These are phyloP conservation scores for Hanseniaspora pseudoguilliermondii DNA, from an alignment of 805 yeast genomes.

Conservation along the genomic window DNA sequence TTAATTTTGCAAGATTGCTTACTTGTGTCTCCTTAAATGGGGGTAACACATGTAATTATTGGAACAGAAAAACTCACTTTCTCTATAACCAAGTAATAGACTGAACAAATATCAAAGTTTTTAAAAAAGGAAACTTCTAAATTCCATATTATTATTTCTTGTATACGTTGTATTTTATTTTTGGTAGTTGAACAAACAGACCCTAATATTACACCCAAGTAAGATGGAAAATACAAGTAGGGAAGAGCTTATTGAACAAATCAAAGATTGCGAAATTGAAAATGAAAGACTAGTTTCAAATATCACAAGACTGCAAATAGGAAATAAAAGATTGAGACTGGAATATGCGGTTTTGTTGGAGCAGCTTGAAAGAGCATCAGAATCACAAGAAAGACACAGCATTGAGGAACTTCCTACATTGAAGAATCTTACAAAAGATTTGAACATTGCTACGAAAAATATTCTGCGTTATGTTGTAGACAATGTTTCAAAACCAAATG, in stretches of 20 bases:
- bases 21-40: too few species aligned
- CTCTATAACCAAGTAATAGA: background rate
- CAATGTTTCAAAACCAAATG: background rate
- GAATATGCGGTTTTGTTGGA: slow-evolving; percentile 76
- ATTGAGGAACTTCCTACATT: slow-evolving; percentile 8
- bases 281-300: slow-evolving; percentile 2
- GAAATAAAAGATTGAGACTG: slow-evolving; percentile 51
- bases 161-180: too few species aligned
- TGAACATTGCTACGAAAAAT: slow-evolving; percentile 5
- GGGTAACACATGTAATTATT: too few species aligned
- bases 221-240: background rate
- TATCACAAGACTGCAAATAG: slow-evolving; percentile 6
- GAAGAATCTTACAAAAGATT: slow-evolving; percentile 6
- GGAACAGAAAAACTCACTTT: too few species aligned
- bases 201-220: background rate
- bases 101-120: too few species aligned
- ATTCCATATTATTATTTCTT: too few species aligned
- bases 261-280: background rate
- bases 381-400: background rate
- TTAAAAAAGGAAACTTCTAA: too few species aligned
- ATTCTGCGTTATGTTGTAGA: background rate
- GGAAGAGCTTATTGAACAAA: background rate
- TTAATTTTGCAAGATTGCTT: too few species aligned
- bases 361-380: slow-evolving; percentile 40
- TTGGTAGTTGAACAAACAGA: background rate